phyloP scores from a whole-genome alignment of 2,329 filamentous ascomycete species.

The Colletotrichum sp. region DNA sequence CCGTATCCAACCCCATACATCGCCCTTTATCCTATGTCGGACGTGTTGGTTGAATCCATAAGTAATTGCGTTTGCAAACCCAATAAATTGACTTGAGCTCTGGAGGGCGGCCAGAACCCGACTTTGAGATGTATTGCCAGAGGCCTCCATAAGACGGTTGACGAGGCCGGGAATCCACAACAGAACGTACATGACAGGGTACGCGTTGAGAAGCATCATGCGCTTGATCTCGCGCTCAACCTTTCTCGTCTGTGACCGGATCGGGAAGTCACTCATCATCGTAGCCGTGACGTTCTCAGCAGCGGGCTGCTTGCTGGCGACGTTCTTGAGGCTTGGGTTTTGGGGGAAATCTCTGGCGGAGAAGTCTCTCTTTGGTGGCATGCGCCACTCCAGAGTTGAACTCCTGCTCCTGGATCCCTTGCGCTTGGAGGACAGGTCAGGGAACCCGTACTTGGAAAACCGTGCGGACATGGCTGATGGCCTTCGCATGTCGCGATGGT shows the following conservation, averaged over 20 bases:
- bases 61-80: constrained; percentile 41
- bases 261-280: constrained; percentile 23
- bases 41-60: constrained; percentile 42
- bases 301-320: not conserved
- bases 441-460: not conserved
- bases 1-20: constrained; percentile 5
- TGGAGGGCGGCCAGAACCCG: constrained; percentile 33
- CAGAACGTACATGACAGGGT: constrained; percentile 40
- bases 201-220: constrained; percentile 41
- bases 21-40: constrained; percentile 17
- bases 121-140: constrained; percentile 21
- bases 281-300: not conserved
- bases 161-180: constrained; percentile 43
- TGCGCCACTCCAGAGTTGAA: not conserved
- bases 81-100: constrained; percentile 40
- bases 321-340: not conserved
- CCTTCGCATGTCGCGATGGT: not conserved
- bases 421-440: not conserved
- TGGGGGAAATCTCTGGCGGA: constrained; percentile 1
- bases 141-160: constrained; percentile 36
- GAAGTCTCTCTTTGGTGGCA: not conserved
- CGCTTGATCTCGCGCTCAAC: constrained; percentile 31
- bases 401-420: not conserved
- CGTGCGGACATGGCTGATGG: not conserved
- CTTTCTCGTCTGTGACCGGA: constrained; percentile 22